These are phyloP conservation scores for Bretschneidera sinensis DNA, from an alignment of 345 rosid genomes.

Conservation along the genomic window DNA sequence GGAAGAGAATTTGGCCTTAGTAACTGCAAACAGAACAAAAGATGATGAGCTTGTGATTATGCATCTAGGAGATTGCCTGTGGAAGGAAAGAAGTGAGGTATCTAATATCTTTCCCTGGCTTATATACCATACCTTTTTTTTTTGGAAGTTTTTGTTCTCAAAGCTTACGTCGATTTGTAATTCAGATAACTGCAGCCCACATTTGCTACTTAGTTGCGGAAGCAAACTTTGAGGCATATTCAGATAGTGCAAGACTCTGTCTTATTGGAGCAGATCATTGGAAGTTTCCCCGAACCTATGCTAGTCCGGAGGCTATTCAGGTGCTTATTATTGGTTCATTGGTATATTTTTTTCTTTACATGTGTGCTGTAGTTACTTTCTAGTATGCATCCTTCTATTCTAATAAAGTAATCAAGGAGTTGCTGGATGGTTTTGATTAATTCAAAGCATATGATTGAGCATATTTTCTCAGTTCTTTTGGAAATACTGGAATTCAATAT, in stretches of 20 bases:
- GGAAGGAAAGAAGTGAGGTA: conserved; percentile 99
- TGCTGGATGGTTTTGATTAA: not conserved
- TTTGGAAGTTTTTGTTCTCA: conserved; percentile 15
- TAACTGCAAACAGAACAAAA: conserved; percentile 93
- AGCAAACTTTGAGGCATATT: conserved; percentile 75
- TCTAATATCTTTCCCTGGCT: conserved; percentile 16
- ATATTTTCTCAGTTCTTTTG: not conserved
- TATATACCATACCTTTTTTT: conserved; percentile 8
- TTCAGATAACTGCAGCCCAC: conserved; percentile 78
- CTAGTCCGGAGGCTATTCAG: conserved; percentile 85
- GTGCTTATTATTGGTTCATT: conserved; percentile 20
- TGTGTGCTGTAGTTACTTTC: not conserved
- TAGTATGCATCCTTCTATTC: too few relatives aligned
- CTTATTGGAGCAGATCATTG: conserved; percentile 84
- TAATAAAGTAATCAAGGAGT: not conserved
- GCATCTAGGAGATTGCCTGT: conserved; percentile 96
- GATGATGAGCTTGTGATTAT: conserved; percentile 93
- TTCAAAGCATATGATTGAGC: not conserved
- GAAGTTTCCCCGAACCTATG: conserved; percentile 73
- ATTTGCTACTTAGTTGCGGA: conserved; percentile 78
- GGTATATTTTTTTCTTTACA: conserved; percentile 7
- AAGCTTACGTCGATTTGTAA: conserved; percentile 21
- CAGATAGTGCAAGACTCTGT: conserved; percentile 77
- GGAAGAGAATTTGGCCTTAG: conserved; percentile 97
- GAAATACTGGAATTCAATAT: not conserved